Evolutionary conservation across 176 grass and related monocot species (phyloP).

Genomic region (Carex kokanica): DNA sequence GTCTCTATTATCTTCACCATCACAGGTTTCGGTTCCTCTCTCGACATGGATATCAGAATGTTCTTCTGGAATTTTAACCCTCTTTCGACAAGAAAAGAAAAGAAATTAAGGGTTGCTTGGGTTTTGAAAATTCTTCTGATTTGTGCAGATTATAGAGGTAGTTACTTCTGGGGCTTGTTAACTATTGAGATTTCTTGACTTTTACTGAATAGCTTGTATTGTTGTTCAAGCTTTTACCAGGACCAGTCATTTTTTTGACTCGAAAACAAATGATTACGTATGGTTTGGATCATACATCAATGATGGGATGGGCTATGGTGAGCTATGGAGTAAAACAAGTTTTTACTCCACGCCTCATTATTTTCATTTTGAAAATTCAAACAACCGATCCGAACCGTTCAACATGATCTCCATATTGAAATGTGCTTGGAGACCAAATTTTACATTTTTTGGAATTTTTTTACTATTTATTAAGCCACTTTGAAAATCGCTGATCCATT

Average conservation of each 20-base stretch:
- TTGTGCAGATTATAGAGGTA: not conserved
- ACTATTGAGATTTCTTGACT: not conserved
- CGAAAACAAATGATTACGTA: not conserved
- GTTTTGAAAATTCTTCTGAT: not conserved
- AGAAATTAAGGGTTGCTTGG: not conserved
- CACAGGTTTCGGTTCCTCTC: conserved; percentile 26
- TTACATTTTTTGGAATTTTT: too few species aligned
- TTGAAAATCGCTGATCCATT: too few species aligned
- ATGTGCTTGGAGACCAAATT: too few species aligned
- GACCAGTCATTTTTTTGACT: not conserved
- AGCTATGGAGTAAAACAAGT: too few species aligned
- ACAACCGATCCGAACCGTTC: too few species aligned
- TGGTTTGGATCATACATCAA: not conserved
- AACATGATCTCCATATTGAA: too few species aligned
- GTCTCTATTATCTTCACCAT: conserved; percentile 71
- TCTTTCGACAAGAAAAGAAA: not conserved
- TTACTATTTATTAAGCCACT: too few species aligned
- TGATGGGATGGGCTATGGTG: too few species aligned
- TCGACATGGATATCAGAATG: conserved; percentile 34
- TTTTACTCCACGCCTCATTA: too few species aligned
- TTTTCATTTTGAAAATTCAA: too few species aligned
- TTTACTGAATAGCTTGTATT: not conserved
- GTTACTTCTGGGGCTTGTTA: conserved; percentile 13
- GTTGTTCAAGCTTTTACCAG: not conserved
- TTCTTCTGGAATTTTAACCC: not conserved